phyloP scores from a whole-genome alignment of 345 rosid genomes.

The Gossypium anomalum region DNA sequence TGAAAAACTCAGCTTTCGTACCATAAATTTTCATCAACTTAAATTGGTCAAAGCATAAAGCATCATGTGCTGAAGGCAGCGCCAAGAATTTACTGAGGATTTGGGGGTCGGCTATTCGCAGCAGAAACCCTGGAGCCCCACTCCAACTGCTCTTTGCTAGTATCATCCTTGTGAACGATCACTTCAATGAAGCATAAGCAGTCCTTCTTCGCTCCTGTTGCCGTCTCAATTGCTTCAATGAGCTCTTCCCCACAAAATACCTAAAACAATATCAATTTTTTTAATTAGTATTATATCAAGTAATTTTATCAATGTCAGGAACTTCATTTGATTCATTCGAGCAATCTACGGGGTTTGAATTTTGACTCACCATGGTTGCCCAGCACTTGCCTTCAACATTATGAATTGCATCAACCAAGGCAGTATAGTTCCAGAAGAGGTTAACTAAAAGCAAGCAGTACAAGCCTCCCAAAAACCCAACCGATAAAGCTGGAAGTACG shows the following conservation, averaged over 20 bases:
- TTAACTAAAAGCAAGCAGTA: too few species aligned
- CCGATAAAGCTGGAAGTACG: too few species aligned
- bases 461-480: too few species aligned
- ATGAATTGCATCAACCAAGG: neutral
- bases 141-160: constrained; percentile 77
- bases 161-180: constrained; percentile 71
- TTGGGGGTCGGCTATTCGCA: constrained; percentile 74
- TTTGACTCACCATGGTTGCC: constrained; percentile 55
- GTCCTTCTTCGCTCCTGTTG: constrained; percentile 55
- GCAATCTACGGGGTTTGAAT: neutral
- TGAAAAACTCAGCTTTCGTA: neutral
- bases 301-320: neutral
- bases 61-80: neutral
- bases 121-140: constrained; percentile 77
- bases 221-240: constrained; percentile 48
- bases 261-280: constrained; percentile 24
- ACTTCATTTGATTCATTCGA: neutral
- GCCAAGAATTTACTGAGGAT: constrained; percentile 39
- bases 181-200: constrained; percentile 75
- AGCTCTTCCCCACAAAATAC: constrained; percentile 61
- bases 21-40: neutral
- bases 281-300: neutral
- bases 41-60: neutral
- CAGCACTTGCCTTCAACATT: constrained; percentile 74
- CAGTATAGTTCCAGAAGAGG: too few species aligned